Evolutionary conservation across 805 yeast species (phyloP).

Genomic region (Ogataea sp.): DNA sequence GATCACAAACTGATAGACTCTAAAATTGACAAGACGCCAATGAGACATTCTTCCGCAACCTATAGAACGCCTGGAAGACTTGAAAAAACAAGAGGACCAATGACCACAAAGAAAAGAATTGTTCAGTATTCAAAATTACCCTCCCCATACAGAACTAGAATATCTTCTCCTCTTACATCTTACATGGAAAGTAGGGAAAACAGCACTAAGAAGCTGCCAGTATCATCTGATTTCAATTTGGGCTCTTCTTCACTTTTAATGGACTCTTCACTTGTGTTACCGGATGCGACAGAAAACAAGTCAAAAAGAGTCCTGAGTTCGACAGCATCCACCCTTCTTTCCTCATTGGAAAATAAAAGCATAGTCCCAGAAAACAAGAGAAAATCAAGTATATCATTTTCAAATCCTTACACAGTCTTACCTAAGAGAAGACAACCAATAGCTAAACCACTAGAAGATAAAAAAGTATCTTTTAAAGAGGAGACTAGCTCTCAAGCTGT

Average conservation of each 20-base stretch:
- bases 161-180: conserved; percentile 20
- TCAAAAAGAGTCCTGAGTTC: conserved; percentile 10
- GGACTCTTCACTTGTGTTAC: too few relatives aligned
- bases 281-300: too few relatives aligned
- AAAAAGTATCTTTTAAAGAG: background rate
- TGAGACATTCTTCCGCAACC: background rate
- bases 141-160: conserved; percentile 17
- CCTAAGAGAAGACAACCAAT: background rate
- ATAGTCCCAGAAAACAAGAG: background rate
- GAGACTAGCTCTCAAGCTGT: background rate
- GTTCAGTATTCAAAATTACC: conserved; percentile 20
- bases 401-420: background rate
- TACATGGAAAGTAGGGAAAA: conserved; percentile 12
- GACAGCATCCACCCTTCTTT: conserved; percentile 18
- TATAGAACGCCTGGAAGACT: background rate
- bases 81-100: conserved; percentile 9
- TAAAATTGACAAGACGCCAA: background rate
- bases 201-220: too few relatives aligned
- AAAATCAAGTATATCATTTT: background rate
- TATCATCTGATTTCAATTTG: too few relatives aligned
- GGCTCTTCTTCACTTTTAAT: too few relatives aligned
- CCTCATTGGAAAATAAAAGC: conserved; percentile 10
- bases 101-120: conserved; percentile 19
- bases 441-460: too few relatives aligned
- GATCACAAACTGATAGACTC: background rate